Evolutionary conservation across 768 basidiomycete species (phyloP).

Genomic region (Dioszegia aurantiaca): DNA sequence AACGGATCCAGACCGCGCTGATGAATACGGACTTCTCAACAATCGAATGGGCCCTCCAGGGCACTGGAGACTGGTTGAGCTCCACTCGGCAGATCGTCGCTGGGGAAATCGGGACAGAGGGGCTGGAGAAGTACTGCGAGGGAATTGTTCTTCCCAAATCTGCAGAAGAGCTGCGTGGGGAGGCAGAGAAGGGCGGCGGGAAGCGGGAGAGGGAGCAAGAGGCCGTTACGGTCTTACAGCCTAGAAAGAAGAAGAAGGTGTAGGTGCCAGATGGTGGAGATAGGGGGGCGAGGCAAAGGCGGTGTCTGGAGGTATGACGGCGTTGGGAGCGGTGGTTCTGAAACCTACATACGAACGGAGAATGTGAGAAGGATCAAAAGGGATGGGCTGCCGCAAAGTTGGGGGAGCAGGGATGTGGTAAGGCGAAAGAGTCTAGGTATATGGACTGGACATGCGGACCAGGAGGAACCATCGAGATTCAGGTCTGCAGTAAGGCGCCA

Average conservation of each 20-base stretch:
- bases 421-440: slow-evolving; percentile 1
- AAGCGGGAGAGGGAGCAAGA: slow-evolving; percentile 29
- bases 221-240: slow-evolving; percentile 40
- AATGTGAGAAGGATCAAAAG: slow-evolving; percentile 57
- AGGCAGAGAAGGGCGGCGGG: neutral
- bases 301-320: neutral
- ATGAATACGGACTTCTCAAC: slow-evolving; percentile 77
- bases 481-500: neutral
- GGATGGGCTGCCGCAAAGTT: slow-evolving; percentile 17
- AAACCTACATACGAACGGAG: slow-evolving; percentile 59
- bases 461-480: too few species aligned
- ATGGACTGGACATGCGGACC: neutral
- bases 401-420: slow-evolving; percentile 53
- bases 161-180: slow-evolving; percentile 6
- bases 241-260: slow-evolving; percentile 47
- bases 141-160: slow-evolving; percentile 22
- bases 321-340: slow-evolving; percentile 56
- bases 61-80: slow-evolving; percentile 68
- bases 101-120: slow-evolving; percentile 35
- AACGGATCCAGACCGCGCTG: slow-evolving; percentile 67
- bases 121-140: slow-evolving; percentile 22
- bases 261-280: too few species aligned
- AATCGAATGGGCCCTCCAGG: slow-evolving; percentile 62
- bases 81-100: slow-evolving; percentile 30
- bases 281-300: neutral